Percentiles rank a stretch among this genome's conserved stretches.
Conservation (phyloP, 2,329 filamentous ascomycete species). For the Claviceps capensis region DNA sequence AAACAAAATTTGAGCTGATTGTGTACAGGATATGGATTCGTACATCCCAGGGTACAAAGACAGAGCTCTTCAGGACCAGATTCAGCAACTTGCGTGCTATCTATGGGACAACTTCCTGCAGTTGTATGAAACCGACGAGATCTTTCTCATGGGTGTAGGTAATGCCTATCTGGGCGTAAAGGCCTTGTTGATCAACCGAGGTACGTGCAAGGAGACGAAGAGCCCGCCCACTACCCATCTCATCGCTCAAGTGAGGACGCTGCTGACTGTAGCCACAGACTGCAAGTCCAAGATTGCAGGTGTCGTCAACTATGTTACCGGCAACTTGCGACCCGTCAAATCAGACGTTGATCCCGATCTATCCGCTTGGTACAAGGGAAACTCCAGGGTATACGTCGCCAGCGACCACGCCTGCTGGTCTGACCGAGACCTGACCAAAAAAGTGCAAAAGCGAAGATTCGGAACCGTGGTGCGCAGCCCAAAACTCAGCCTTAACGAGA, state of each 20-base stretch:
- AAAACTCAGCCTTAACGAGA: constrained; percentile 33
- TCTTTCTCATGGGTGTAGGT: constrained; percentile 83
- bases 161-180: constrained; percentile 76
- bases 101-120: constrained; percentile 97
- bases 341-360: constrained; percentile 63
- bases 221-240: background rate
- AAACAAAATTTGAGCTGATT: background rate
- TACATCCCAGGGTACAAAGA: constrained; percentile 32
- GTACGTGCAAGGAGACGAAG: constrained; percentile 28
- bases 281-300: constrained; percentile 56
- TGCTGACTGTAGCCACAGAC: constrained; percentile 21
- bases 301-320: constrained; percentile 70
- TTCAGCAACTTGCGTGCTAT: constrained; percentile 65
- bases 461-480: constrained; percentile 42
- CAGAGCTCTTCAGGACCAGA: constrained; percentile 40
- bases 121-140: constrained; percentile 53
- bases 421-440: constrained; percentile 44
- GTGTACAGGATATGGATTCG: constrained; percentile 30
- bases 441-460: constrained; percentile 46
- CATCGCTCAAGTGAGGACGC: background rate
- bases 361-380: constrained; percentile 69
- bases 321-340: constrained; percentile 62
- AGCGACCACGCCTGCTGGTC: constrained; percentile 63
- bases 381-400: constrained; percentile 69
- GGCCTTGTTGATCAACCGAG: constrained; percentile 63